Base-by-base conservation (phyloP, 257 asterid genomes). In the Mentha longifolia region DNA sequence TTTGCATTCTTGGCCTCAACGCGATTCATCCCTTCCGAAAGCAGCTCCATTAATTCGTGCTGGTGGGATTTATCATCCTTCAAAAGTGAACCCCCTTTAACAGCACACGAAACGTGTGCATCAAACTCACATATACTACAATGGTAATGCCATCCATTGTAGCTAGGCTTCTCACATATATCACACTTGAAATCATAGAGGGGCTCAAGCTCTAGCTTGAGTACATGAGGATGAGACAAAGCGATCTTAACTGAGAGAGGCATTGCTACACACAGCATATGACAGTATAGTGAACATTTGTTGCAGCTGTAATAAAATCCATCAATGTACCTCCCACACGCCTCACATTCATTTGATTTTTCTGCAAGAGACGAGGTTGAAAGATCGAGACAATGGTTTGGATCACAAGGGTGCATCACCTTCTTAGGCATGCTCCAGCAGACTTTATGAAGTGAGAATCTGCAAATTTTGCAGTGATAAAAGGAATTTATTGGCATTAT, bases 131-230 rank as follows among this genome's bases (percentile, higher is more conserved):
- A 84, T 2, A 70, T n/a, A 31, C 77, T 41, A 49, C 85, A 87
- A 7, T 76, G 80, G 39, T 87, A 80, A 54, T 82, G 86, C 89
- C 92, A 84, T 7, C 86, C 88, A 19, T 14, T 58, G 57, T 73
- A 76, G 58, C 84, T 75, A 17, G 84, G 81, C 55, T 54, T 43
- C 10, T 80, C 57, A 49, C 92, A 84, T 14, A 82, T 54, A 72
- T 80, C 92, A 47, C 92, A 87, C 75, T 66, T 76, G 68, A 87
- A 87, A 56, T 84, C 86, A 41, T 84, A 87, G 0, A 82, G 81
- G 16, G 86, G 84, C 4, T 76, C 73, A 3, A 82, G 67, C 80
- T 84, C 88, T 4, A 86, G 82, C 20, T 77, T 60, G 17, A 86
- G 86, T 22, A 25, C 22, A 71, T 86, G 92, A 55, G 76, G 73